Evolutionary conservation across 2,329 filamentous ascomycete genomes (phyloP).

Genomic region (Arachnopeziza araneosa): DNA sequence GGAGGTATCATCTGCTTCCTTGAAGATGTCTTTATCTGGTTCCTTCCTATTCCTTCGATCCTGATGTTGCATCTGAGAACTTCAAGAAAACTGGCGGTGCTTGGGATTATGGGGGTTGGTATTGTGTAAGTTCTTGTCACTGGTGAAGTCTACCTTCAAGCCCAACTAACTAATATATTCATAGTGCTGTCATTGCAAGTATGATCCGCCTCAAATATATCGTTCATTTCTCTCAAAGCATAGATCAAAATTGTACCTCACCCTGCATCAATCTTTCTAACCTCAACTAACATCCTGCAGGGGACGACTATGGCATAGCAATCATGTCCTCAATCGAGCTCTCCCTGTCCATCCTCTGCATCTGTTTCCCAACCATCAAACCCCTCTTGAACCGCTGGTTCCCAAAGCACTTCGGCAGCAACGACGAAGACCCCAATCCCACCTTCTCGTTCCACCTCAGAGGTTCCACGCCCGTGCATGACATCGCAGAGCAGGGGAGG

Average conservation of each 20-base stretch:
- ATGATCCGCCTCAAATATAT: conserved; percentile 1
- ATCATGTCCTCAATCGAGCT: not conserved
- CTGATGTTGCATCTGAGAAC: not conserved
- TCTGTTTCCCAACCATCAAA: conserved; percentile 1
- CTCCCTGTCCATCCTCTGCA: not conserved
- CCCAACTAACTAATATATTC: not conserved
- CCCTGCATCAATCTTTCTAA: not conserved
- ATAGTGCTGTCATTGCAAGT: not conserved
- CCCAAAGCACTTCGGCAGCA: not conserved
- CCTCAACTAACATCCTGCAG: not conserved
- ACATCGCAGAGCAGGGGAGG: not conserved
- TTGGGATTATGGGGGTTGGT: not conserved
- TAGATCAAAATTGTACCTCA: not conserved
- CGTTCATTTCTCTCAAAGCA: not conserved
- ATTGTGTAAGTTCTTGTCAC: not conserved
- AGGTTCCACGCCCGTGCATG: not conserved
- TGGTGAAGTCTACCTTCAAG: not conserved
- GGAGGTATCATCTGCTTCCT: not conserved
- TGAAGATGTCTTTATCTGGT: not conserved
- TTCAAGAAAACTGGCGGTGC: not conserved
- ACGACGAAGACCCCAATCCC: not conserved
- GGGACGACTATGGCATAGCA: not conserved
- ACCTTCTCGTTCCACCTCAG: not conserved
- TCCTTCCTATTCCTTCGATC: not conserved
- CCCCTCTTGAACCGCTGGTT: not conserved